Percentiles rank a stretch among this genome's conserved stretches.
These are phyloP conservation scores for Pleurotus citrinopileatus DNA, from an alignment of 768 basidiomycete species.

Conservation along the genomic window DNA sequence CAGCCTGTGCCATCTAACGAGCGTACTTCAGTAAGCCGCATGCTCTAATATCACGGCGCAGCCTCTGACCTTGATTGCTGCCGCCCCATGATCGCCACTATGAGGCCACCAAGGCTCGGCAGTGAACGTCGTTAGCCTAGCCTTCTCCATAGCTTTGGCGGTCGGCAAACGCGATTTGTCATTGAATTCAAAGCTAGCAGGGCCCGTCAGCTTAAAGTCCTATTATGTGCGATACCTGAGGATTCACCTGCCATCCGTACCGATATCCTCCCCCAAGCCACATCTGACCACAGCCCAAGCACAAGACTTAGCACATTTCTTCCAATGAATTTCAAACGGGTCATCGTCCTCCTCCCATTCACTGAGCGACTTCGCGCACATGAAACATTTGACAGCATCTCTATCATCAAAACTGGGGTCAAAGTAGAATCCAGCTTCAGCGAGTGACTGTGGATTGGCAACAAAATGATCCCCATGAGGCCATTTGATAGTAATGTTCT, in stretches of 20 bases:
- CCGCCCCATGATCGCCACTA: conserved; percentile 68
- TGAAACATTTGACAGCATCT: conserved; percentile 81
- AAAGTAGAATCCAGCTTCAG: conserved; percentile 90
- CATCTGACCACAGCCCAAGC: conserved; percentile 84
- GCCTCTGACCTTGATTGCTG: conserved; percentile 57
- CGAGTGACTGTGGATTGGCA: conserved; percentile 73
- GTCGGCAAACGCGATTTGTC: conserved; percentile 64
- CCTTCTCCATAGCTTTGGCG: conserved; percentile 67
- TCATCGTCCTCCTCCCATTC: conserved; percentile 88
- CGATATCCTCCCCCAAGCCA: conserved; percentile 56
- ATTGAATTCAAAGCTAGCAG: conserved; percentile 52
- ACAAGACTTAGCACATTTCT: conserved; percentile 62
- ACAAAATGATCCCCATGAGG: conserved; percentile 63
- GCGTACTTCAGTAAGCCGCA: background rate
- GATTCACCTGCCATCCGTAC: conserved; percentile 53
- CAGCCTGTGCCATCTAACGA: conserved; percentile 81
- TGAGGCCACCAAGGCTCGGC: conserved; percentile 64
- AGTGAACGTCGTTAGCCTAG: conserved; percentile 65
- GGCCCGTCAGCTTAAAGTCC: conserved; percentile 1
- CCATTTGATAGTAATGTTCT: conserved; percentile 57
- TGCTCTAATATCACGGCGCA: background rate
- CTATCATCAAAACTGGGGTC: conserved; percentile 61
- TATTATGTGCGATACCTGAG: background rate
- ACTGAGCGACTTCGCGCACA: conserved; percentile 77
- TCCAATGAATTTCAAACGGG: conserved; percentile 80